phyloP scores from a whole-genome alignment of 2,329 filamentous ascomycete species.

The Trichoderma harzianum region DNA sequence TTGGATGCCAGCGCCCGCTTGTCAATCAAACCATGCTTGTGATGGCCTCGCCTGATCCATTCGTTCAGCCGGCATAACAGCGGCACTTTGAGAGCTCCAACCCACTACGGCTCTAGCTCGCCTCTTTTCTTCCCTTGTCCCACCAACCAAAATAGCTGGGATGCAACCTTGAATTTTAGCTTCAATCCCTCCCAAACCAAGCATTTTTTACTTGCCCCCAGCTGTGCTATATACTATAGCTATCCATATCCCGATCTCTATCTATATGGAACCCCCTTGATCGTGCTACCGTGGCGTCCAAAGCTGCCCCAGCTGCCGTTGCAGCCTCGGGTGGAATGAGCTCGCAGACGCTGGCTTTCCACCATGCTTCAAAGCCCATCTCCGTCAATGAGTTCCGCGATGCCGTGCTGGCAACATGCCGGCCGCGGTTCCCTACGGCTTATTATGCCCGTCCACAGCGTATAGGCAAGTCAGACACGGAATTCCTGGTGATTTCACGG shows the following conservation, averaged over 20 bases:
- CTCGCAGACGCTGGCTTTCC: conserved; percentile 32
- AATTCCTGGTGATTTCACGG: background rate
- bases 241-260: background rate
- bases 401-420: conserved; percentile 48
- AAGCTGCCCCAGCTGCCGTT: conserved; percentile 1
- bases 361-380: conserved; percentile 39
- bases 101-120: background rate
- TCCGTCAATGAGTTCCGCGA: conserved; percentile 40
- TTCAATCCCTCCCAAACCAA: background rate
- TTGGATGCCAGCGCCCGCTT: background rate
- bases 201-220: background rate
- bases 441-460: conserved; percentile 34
- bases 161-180: background rate
- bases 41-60: conserved; percentile 7
- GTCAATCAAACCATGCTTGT: background rate
- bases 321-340: conserved; percentile 34
- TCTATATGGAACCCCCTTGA: conserved; percentile 13
- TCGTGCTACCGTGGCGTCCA: conserved; percentile 13
- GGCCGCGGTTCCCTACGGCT: conserved; percentile 46
- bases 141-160: background rate
- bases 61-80: background rate
- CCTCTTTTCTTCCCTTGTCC: background rate
- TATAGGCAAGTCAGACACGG: conserved; percentile 37
- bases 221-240: background rate
- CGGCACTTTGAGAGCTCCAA: background rate